Percentiles rank a stretch among this genome's conserved stretches.
These are phyloP conservation scores for Medicago ruthenica DNA, from an alignment of 306 rosid genomes.

Conservation along the genomic window DNA sequence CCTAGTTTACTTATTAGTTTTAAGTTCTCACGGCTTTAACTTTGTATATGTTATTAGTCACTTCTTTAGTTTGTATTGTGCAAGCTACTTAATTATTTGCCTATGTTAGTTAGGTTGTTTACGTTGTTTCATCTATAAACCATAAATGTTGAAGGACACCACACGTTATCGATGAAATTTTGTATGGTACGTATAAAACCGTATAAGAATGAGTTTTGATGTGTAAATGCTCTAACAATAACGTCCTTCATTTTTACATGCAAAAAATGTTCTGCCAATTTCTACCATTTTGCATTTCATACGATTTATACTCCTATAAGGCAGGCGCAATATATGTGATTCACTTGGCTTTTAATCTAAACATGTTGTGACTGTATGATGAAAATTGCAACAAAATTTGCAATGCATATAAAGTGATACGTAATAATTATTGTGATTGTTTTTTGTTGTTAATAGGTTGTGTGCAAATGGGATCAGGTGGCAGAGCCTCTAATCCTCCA, in stretches of 20 bases:
- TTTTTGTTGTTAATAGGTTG: conserved; percentile 19
- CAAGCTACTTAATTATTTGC: too few relatives aligned
- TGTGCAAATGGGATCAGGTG: conserved; percentile 75
- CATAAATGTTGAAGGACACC: not conserved
- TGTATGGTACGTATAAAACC: too few relatives aligned
- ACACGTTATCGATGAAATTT: too few relatives aligned
- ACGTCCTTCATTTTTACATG: not conserved
- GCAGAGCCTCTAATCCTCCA: conserved; percentile 52
- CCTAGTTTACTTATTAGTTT: not conserved
- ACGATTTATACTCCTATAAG: not conserved
- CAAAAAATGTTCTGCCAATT: not conserved
- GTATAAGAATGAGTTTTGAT: too few relatives aligned
- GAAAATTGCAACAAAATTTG: too few relatives aligned
- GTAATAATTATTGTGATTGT: not conserved
- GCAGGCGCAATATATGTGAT: too few relatives aligned
- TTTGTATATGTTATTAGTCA: not conserved
- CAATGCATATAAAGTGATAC: too few relatives aligned
- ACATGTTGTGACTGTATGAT: too few relatives aligned
- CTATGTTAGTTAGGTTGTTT: not conserved
- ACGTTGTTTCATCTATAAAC: not conserved
- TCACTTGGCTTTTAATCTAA: too few relatives aligned
- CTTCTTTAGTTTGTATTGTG: not conserved
- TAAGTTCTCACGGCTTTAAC: not conserved
- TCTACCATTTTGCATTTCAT: not conserved
- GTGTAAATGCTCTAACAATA: not conserved